Base-by-base conservation (phyloP, 768 basidiomycete species). In the Tricholomella constricta region DNA sequence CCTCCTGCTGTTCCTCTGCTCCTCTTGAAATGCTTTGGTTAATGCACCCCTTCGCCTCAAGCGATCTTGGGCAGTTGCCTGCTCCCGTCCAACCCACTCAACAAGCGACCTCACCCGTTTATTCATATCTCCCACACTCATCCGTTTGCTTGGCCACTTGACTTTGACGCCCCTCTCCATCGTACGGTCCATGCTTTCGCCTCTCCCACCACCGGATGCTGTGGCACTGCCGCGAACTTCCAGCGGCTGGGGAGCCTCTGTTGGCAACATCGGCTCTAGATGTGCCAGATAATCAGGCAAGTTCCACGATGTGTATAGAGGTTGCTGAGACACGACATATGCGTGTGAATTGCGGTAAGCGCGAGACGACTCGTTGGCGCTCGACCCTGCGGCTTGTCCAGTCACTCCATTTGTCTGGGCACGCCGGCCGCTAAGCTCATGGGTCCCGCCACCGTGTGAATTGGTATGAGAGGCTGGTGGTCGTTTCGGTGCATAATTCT, bases 101-200 rank as follows among this genome's bases (percentile, higher is more conserved):
- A 96, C 84, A 43, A 98, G 78, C 37, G 88, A 83, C 31, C 91
- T 79, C 20, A 96, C 91, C 22, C 96, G 85, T 73, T 97, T 97
- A 69, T 93, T 91, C 93, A 98, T 96, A 68, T 98, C 96, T 17
- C 86, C 89, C n/a, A 96, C 88, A 60, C 94, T 97, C 83, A 87
- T 94, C 46, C 96, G 81, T 72, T 95, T 94, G 59, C 85, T 84
- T 1, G 95, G 96, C 88, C 92, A 98, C 62, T 91, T 89, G 52
- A 97, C 88, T 68, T 91, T 88, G 12, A 91, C 89, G 8, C 89
- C 89, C 42, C 90, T 77, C 65, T 92, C 87, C 66, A 80, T 76
- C 8, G 79, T 83, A 59, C 77, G 75, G 50, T 87, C 86, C n/a
- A 77, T 60, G 48, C 81, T 80, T 46, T 82, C 84, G 34, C 79